These are phyloP conservation scores for Corinectria fuckeliana DNA, from an alignment of 2,329 filamentous ascomycete species.

Conservation along the genomic window DNA sequence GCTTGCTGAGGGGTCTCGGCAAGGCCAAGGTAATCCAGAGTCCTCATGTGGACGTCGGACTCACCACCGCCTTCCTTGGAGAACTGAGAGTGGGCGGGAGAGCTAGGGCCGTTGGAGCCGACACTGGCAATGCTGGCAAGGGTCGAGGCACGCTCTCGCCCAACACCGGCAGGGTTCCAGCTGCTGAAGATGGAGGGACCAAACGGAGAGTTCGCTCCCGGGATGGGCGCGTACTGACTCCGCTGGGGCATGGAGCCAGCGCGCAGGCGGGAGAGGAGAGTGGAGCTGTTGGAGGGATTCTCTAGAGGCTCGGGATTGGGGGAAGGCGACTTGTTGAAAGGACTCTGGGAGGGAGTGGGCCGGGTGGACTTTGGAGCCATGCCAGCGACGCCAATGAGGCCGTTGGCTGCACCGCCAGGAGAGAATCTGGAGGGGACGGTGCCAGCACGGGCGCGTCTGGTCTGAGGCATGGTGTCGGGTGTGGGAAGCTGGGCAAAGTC, in stretches of 20 bases:
- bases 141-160: conserved; percentile 84
- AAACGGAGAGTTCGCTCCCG: conserved; percentile 71
- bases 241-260: conserved; percentile 95
- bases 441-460: conserved; percentile 85
- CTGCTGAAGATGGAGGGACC: conserved; percentile 89
- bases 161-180: conserved; percentile 72
- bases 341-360: conserved; percentile 84
- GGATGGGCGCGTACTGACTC: conserved; percentile 68
- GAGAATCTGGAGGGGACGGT: conserved; percentile 97
- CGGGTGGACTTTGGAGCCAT: conserved; percentile 79
- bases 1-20: conserved; percentile 89
- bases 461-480: conserved; percentile 69
- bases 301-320: conserved; percentile 59
- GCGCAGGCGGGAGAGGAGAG: conserved; percentile 82
- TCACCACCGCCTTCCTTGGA: conserved; percentile 85
- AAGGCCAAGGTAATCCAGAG: conserved; percentile 92
- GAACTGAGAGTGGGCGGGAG: conserved; percentile 84
- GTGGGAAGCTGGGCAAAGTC: conserved; percentile 80
- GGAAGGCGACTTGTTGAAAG: conserved; percentile 74
- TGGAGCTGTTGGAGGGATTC: conserved; percentile 65
- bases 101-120: conserved; percentile 87
- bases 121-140: conserved; percentile 84
- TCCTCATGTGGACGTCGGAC: conserved; percentile 86
- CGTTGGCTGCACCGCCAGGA: conserved; percentile 70
- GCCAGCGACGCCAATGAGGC: conserved; percentile 61